Evolutionary conservation across 2,329 filamentous ascomycete species (phyloP).

Genomic region (Fusarium dimerum): DNA sequence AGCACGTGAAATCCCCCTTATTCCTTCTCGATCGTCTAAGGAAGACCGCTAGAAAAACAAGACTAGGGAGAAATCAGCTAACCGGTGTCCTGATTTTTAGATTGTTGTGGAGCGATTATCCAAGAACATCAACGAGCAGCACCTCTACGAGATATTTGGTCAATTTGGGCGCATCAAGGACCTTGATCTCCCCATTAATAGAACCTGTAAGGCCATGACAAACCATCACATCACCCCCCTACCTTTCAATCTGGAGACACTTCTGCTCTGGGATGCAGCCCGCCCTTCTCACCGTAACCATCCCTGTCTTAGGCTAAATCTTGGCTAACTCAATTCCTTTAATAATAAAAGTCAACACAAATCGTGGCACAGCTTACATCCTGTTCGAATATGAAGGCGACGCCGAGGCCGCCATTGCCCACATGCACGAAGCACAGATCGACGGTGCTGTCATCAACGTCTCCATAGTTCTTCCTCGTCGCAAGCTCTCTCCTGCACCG

Average conservation of each 20-base stretch:
- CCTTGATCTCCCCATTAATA: constrained; percentile 87
- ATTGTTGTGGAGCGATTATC: constrained; percentile 96
- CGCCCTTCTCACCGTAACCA: no score
- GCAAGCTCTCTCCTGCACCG: constrained; percentile 79
- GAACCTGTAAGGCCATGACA: constrained; percentile 63
- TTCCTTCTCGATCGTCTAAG: no score
- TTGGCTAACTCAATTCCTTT: constrained; percentile 12
- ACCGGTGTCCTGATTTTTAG: constrained; percentile 44
- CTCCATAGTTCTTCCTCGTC: constrained; percentile 81
- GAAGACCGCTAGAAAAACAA: no score
- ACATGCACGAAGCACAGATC: constrained; percentile 97
- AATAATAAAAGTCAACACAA: constrained; percentile 68
- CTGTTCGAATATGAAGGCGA: constrained; percentile 75
- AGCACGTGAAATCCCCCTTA: constrained; percentile 35
- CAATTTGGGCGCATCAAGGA: constrained; percentile 83
- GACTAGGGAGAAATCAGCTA: no score
- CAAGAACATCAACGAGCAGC: constrained; percentile 88
- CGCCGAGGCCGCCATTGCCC: constrained; percentile 84
- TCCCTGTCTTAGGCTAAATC: not conserved
- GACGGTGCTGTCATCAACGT: constrained; percentile 83
- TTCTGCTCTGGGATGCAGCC: no score
- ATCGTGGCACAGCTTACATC: constrained; percentile 92
- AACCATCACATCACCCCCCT: not conserved
- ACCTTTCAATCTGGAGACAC: no score
- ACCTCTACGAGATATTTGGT: constrained; percentile 90